Conservation (phyloP, 2,329 filamentous ascomycete species). For the Diaporthe eres region DNA sequence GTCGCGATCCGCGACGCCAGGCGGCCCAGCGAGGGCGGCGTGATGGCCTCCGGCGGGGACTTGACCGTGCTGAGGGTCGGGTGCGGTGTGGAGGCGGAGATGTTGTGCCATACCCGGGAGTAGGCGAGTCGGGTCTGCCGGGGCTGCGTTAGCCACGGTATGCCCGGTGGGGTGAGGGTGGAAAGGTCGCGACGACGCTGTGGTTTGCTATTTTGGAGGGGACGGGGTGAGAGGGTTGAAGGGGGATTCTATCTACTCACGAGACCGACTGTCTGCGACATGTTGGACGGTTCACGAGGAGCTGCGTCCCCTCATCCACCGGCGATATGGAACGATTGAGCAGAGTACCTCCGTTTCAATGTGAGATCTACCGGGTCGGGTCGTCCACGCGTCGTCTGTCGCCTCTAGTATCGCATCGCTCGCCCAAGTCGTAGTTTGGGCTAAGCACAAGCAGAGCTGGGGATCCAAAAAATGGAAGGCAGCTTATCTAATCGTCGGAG, state of each 20-base stretch:
- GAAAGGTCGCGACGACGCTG: neutral
- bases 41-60: conserved; percentile 64
- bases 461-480: conserved; percentile 37
- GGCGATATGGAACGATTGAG: conserved; percentile 1
- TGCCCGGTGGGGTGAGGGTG: too few relatives aligned
- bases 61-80: conserved; percentile 69
- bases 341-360: neutral
- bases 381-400: conserved; percentile 18
- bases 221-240: neutral
- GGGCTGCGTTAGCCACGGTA: conserved; percentile 20
- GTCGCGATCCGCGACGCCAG: conserved; percentile 89
- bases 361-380: neutral
- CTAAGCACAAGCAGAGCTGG: neutral
- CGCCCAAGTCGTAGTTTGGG: neutral
- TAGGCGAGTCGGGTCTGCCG: conserved; percentile 93
- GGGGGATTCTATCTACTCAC: conserved; percentile 62
- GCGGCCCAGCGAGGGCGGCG: conserved; percentile 87
- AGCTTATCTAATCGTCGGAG: conserved; percentile 42
- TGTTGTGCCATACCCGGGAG: conserved; percentile 92
- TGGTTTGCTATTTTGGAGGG: neutral
- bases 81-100: conserved; percentile 79
- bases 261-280: conserved; percentile 85
- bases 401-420: conserved; percentile 13
- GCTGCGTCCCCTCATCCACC: conserved; percentile 50
- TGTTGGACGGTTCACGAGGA: conserved; percentile 58